Evolutionary conservation across 2,329 filamentous ascomycete genomes (phyloP), one percentile per base, ranked within the genome.

Genomic region (Balansia obtecta): DNA sequence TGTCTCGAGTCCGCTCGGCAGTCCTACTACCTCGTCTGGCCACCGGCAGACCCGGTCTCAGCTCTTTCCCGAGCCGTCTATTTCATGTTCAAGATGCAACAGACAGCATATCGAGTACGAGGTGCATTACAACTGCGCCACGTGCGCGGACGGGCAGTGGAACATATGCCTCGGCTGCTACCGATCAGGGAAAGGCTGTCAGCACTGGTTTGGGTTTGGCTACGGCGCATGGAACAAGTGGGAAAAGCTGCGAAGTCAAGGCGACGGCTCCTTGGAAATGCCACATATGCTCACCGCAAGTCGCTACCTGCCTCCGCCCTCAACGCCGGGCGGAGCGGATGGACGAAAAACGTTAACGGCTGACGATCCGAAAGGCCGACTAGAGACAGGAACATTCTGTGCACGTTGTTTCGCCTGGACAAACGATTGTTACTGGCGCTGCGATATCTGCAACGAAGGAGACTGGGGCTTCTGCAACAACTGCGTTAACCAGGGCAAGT

Each of bases 381-480:
- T 93, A 1, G 81, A 93, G 65, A 82, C 79, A 48, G 91, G 91
- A 18, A 82, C 87, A 6, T 96, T 96, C 65, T 97, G 91, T 63
- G 80, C 85, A 38, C 76, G 77, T 45, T 96, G 91, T 63, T 71
- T 76, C 16, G 72, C 77, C 0, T 86, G 81, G 71, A 77, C 88
- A 0, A 90, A 94, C 59, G 78, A 84, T 48, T 93, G 88, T 66
- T 95, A 87, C 66, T 97, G 90, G 91, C 83, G 86, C 54, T 97
- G 91, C 64, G 80, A 85, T 52, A 65, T 76, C 27, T 97, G 91
- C 68, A 95, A 95, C 59, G 82, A 93, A 54, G 91, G 88, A 5
- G 90, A 94, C 61, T 97, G 90, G 90, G 91, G 91, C 0, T 96
- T 88, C 63, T 97, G 91, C 68, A 88, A 90, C 58, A 71, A 76